Conservation (phyloP, 108 stramenopile species). For the Conticribra weissflogii region DNA sequence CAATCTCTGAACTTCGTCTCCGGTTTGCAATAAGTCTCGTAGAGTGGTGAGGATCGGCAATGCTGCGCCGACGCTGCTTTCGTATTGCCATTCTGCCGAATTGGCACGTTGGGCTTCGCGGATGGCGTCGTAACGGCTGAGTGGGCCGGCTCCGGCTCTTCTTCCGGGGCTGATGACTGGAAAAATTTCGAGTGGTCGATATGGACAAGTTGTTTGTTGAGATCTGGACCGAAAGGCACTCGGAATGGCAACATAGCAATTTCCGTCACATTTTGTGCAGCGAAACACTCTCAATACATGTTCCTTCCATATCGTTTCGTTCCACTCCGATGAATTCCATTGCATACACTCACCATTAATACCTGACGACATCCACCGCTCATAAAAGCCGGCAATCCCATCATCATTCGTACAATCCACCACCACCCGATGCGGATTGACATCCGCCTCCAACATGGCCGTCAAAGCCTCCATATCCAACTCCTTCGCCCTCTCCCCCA, state of each 20-base stretch:
- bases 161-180: constrained; percentile 72
- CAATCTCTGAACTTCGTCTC: constrained; percentile 64
- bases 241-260: no score
- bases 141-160: constrained; percentile 58
- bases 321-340: no score
- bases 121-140: constrained; percentile 70
- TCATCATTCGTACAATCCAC: constrained; percentile 79
- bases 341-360: constrained; percentile 34
- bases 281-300: no score
- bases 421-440: constrained; percentile 79
- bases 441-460: constrained; percentile 61
- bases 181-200: constrained; percentile 6
- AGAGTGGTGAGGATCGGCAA: constrained; percentile 79
- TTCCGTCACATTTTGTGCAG: no score
- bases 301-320: no score
- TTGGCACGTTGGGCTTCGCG: constrained; percentile 50
- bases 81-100: constrained; percentile 66
- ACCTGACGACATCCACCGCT: constrained; percentile 67
- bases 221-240: no score
- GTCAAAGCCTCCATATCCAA: constrained; percentile 64
- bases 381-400: constrained; percentile 63
- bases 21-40: constrained; percentile 69
- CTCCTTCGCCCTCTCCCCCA: constrained; percentile 49
- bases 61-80: constrained; percentile 81
- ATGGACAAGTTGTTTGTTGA: no score